phyloP scores from a whole-genome alignment of 179 eudicot genomes.

The Drosera spatulata region DNA sequence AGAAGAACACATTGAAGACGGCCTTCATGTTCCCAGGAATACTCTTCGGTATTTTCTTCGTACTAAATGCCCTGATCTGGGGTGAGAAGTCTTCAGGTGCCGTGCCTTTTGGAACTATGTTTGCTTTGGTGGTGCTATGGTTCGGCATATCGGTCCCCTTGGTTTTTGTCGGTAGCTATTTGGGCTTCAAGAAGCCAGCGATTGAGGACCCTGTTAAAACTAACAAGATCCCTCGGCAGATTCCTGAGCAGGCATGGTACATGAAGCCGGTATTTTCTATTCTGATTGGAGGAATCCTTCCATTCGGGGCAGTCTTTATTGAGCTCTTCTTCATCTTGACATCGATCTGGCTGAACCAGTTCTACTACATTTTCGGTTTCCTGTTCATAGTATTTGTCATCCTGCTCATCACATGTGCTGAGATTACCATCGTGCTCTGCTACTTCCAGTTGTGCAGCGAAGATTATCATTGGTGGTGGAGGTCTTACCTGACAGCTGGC shows the following conservation, averaged over 20 bases:
- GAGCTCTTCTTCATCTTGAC: conserved; percentile 21
- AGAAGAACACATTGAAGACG: conserved; percentile 11
- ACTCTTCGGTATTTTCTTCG: conserved; percentile 12
- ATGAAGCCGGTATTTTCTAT: conserved; percentile 12
- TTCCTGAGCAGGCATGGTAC: conserved; percentile 18
- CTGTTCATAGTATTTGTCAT: conserved; percentile 17
- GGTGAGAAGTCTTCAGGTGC: conserved; percentile 19
- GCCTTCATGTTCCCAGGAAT: conserved; percentile 16
- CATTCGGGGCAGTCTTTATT: conserved; percentile 17
- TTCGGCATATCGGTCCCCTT: conserved; percentile 19
- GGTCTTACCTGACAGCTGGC: conserved; percentile 19
- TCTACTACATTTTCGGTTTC: conserved; percentile 21
- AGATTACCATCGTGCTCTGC: conserved; percentile 17
- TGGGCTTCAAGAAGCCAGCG: conserved; percentile 14
- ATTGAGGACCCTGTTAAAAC: conserved; percentile 15
- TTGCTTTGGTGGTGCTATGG: conserved; percentile 14
- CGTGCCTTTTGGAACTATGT: conserved; percentile 18
- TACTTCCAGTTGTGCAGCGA: conserved; percentile 19
- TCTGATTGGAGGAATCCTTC: conserved; percentile 15
- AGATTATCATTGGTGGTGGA: conserved; percentile 21
- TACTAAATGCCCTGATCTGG: conserved; percentile 15
- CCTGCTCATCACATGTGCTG: conserved; percentile 16
- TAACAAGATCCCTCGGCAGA: conserved; percentile 14
- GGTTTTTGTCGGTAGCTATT: conserved; percentile 15
- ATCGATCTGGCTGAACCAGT: conserved; percentile 18